Base-by-base conservation (phyloP, 148 eudicot species). In the Cornus suecica region DNA sequence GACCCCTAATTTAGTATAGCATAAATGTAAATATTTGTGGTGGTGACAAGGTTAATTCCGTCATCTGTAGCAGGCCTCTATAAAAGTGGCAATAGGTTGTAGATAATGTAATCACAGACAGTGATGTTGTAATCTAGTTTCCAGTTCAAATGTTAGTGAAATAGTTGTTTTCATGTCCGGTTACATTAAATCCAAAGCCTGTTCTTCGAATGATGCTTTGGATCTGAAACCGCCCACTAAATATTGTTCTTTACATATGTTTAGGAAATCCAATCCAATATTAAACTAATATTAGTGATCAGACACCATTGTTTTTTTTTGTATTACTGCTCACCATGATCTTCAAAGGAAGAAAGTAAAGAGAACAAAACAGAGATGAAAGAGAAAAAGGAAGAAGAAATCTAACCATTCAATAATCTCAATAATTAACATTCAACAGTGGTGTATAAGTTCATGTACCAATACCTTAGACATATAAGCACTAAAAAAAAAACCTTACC, bases 31-130 rank as follows among this genome's bases (percentile, higher is more conserved):
- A 37, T 37, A 37, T 1, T 10, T 0, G 8, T 0, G 97, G 93
- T 69, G 97, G 93, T 65, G 90, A 89, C 75, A 90, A 91, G 41
- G 89, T 91, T n/a, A n/a, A n/a, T n/a, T 82, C 68, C 89, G 79
- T 52, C 89, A 79, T 79, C 88, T 56, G 84, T 91, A 54, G 88
- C 93, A 80, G 97, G 97, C 87, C 83, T 68, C 61, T n/a, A 26
- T 20, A 69, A 41, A 48, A 61, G 58, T 20, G 26, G 72, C 65
- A 32, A 58, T n/a, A 6, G 23, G 3, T 58, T 58, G 24, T n/a
- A 58, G 22, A 58, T 58, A 58, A 58, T n/a, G 5, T 58, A 58
- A 58, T 58, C 20, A 58, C 20, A 1, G 15, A 58, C 20, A 1
- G 15, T 16, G 20, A 48, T 11, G 15, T 16, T 48, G 15, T 48